Evolutionary conservation across 257 asterid species (phyloP), one percentile per base, ranked within the genome.

Genomic region (Cruciata laevipes): DNA sequence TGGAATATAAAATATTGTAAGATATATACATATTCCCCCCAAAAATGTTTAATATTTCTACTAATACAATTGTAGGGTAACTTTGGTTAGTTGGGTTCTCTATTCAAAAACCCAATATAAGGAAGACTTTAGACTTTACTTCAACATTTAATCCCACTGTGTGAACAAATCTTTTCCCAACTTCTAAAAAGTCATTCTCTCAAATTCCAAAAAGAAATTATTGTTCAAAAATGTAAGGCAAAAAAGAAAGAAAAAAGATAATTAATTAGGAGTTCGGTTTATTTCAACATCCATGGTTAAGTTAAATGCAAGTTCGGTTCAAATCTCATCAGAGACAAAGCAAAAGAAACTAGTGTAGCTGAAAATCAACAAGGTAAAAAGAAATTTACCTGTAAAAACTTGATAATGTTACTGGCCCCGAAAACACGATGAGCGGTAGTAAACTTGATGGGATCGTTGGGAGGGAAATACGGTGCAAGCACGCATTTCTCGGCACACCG

Each of bases 321-420:
- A 27, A 27, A 27, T 27, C 30, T 27, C 30, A 27, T 27, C 30
- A 27, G 30, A 27, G 30, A 27, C 30, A 27, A 27, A 27, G 53
- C 53, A 3, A 7, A 47, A 13, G 53, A 0, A 47, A 14, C 53
- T 44, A 44, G 14, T 44, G 53, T 16, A n/a, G n/a, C n/a, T n/a
- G n/a, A 6, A 13, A 8, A 16, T 2, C 1, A 38, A 38, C 13
- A 10, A 11, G 11, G 49, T 40, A 6, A 40, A 40, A 40, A 9
- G 49, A 37, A 37, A 40, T 38, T n/a, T 84, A 91, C 96, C 96
- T 88, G 96, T 75, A 91, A 75, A 59, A 86, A 71, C 83, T 91
- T 91, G 74, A 86, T 85, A 38, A 91, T 88, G 78, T 91, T 91
- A 75, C 98, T 89, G n/a, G 98, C 98, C 18, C 98, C 98, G 42